Evolutionary conservation across 148 eudicot genomes (phyloP), one percentile per base, ranked within the genome.

Genomic region (Persicaria tinctoria): DNA sequence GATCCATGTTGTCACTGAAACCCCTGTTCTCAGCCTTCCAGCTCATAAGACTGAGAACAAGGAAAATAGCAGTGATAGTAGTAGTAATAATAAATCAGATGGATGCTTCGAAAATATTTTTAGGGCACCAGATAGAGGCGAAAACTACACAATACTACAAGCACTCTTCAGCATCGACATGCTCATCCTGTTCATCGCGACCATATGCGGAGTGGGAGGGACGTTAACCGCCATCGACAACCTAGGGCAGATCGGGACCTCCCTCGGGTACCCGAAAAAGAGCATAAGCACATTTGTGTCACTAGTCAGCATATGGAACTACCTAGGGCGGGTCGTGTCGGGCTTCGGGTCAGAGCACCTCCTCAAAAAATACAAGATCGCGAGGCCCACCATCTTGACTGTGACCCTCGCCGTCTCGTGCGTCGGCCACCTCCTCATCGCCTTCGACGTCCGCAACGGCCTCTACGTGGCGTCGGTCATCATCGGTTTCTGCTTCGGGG

Each of bases 401-500:
- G 3, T 78, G 18, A 78, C 27, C 41, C 76, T 78, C 17, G 10
- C 73, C 14, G 16, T 73, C 16, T 73, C 80, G 12, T 72, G 72
- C 62, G 8, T 78, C 5, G 64, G 76, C 8, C 50, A 62, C 47
- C 76, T 78, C 54, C 72, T 78, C 6, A 78, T 78, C 7, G 80
- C 80, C 11, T 62, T 78, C 63, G 46, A 51, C 46, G 76, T 63
- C 41, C 70, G 14, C 16, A 49, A 78, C 16, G 76, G 76, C 9
- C 76, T 78, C 46, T 73, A 78, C 41, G 50, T 41, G 5, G 51
- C 80, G 0, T 72, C 76, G 10, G 73, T 78, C 27, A 59, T 78
- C 71, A 41, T 48, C 23, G 80, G 80, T 4, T 78, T 78, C 57
- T 78, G 72, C 44, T 63, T 73, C 23, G 79, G 80, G 14, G 80